Evolutionary conservation across 2,329 filamentous ascomycete species (phyloP).

Genomic region (Exophiala calicioides): DNA sequence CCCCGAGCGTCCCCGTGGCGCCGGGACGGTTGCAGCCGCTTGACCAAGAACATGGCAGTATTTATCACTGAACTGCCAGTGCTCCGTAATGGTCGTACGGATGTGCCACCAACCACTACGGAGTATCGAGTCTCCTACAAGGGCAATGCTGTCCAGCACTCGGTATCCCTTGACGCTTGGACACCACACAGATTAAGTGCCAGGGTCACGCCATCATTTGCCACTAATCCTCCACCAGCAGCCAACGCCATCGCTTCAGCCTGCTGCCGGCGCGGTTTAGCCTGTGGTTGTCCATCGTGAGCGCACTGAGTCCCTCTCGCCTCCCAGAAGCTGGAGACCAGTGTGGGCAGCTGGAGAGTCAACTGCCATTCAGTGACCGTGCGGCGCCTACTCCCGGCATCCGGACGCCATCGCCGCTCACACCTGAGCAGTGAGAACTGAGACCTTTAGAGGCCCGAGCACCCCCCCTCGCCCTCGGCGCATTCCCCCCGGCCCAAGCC

Average conservation of each 20-base stretch:
- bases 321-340: background rate
- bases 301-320: background rate
- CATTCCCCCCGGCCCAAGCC: no score
- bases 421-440: no score
- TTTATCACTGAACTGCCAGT: no score
- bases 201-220: conserved; percentile 10
- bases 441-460: no score
- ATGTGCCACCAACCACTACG: background rate
- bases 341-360: background rate
- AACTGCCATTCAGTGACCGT: background rate
- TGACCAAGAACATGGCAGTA: no score
- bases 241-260: background rate
- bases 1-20: background rate
- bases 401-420: conserved; percentile 9
- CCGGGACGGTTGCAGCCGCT: background rate
- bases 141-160: no score
- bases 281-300: background rate
- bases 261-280: background rate
- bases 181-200: conserved; percentile 14
- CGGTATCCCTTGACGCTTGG: no score
- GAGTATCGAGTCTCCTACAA: no score
- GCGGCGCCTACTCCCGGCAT: conserved; percentile 15
- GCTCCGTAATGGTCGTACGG: background rate
- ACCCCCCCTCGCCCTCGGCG: no score
- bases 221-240: conserved; percentile 1